A percentile compares a stretch with the other conserved stretches of the same genome.
phyloP scores from a whole-genome alignment of 768 basidiomycete species.

The Lentinula sp. region DNA sequence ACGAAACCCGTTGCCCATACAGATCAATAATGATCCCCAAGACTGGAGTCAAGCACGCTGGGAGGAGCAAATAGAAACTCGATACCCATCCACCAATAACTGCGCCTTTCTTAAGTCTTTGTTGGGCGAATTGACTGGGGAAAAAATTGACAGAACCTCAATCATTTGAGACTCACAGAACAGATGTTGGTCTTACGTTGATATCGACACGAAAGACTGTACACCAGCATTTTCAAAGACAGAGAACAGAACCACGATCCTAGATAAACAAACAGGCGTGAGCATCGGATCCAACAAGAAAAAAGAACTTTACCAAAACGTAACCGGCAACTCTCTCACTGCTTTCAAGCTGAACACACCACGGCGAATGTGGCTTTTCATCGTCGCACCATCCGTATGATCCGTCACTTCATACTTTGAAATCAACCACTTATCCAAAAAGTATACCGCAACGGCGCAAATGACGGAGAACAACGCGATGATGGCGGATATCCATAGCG shows the following conservation, averaged over 20 bases:
- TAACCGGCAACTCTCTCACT: conserved; percentile 25
- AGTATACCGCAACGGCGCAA: conserved; percentile 27
- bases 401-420: conserved; percentile 27
- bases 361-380: conserved; percentile 16
- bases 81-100: conserved; percentile 40
- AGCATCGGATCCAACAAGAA: background rate
- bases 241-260: conserved; percentile 1
- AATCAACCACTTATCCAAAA: conserved; percentile 31
- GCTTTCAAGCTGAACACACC: conserved; percentile 25
- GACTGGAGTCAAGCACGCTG: conserved; percentile 32
- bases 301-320: conserved; percentile 38
- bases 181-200: conserved; percentile 22
- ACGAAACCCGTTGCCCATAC: conserved; percentile 29
- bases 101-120: conserved; percentile 33
- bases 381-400: conserved; percentile 24
- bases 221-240: conserved; percentile 37
- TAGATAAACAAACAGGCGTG: background rate
- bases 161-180: too few species aligned
- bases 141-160: background rate
- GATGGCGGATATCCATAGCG: conserved; percentile 33
- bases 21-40: conserved; percentile 33
- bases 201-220: conserved; percentile 36
- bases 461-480: conserved; percentile 31
- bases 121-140: conserved; percentile 33
- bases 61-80: conserved; percentile 34